A percentile compares a stretch with the other conserved stretches of the same genome.
Conservation (phyloP, 768 basidiomycete genomes). For the Suillus sp. region DNA sequence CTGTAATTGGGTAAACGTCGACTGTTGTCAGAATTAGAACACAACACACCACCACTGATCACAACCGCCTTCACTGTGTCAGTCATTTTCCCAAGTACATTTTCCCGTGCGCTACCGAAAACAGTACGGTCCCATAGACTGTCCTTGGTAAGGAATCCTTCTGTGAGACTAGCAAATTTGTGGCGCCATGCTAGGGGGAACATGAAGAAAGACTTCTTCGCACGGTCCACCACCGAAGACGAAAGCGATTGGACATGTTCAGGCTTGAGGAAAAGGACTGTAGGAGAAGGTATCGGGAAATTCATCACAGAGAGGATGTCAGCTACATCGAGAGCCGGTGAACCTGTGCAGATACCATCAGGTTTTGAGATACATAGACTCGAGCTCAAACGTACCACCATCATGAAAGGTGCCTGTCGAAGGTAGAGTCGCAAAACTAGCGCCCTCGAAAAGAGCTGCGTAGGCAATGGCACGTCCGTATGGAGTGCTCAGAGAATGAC, state of each 20-base stretch:
- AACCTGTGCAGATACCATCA: slow-evolving; percentile 1
- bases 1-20: slow-evolving; percentile 34
- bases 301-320: slow-evolving; percentile 51
- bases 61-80: slow-evolving; percentile 67
- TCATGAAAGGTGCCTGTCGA: slow-evolving; percentile 54
- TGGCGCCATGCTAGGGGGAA: slow-evolving; percentile 75
- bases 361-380: slow-evolving; percentile 5
- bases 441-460: slow-evolving; percentile 73
- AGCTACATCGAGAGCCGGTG: slow-evolving; percentile 35
- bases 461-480: slow-evolving; percentile 82
- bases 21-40: background rate
- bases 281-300: slow-evolving; percentile 72
- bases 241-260: slow-evolving; percentile 60
- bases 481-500: slow-evolving; percentile 69
- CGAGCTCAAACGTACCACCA: slow-evolving; percentile 33
- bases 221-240: slow-evolving; percentile 52
- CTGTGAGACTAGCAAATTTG: slow-evolving; percentile 65
- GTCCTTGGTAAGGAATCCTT: slow-evolving; percentile 77
- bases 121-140: slow-evolving; percentile 85
- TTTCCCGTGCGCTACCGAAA: slow-evolving; percentile 65
- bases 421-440: slow-evolving; percentile 67
- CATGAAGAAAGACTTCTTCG: slow-evolving; percentile 53
- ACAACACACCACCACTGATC: slow-evolving; percentile 66
- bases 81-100: slow-evolving; percentile 61
- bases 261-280: slow-evolving; percentile 74